phyloP scores from a whole-genome alignment of 768 basidiomycete genomes.

The Lepiota venenata region DNA sequence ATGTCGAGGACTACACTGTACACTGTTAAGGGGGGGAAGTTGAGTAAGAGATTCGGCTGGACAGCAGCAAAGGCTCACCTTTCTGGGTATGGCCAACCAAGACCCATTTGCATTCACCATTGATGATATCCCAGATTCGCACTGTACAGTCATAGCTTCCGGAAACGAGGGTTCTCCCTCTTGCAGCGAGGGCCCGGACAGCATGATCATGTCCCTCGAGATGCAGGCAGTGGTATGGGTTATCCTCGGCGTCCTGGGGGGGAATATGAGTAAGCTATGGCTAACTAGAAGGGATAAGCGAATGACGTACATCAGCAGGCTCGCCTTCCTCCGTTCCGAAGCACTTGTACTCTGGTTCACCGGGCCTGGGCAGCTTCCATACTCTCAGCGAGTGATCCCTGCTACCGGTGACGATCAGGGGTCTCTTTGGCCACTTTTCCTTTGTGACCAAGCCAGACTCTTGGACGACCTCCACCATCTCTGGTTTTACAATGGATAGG shows the following conservation, averaged over 20 bases:
- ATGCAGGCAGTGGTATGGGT: conserved; percentile 86
- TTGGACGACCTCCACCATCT: conserved; percentile 71
- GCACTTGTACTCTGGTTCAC: conserved; percentile 73
- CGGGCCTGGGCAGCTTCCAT: conserved; percentile 52
- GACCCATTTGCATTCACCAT: conserved; percentile 76
- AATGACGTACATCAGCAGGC: not conserved
- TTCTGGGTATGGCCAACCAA: conserved; percentile 89
- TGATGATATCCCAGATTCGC: conserved; percentile 92
- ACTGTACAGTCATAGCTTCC: conserved; percentile 97
- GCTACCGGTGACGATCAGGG: conserved; percentile 73
- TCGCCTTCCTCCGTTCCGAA: conserved; percentile 59
- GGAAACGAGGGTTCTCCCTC: conserved; percentile 87
- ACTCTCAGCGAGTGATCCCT: conserved; percentile 67
- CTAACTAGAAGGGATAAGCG: too few species aligned
- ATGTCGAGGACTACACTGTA: conserved; percentile 94
- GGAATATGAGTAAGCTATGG: too few species aligned
- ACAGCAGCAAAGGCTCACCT: conserved; percentile 45
- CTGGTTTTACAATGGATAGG: conserved; percentile 93
- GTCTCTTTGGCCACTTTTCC: conserved; percentile 68
- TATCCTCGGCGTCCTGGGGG: conserved; percentile 59
- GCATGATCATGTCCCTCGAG: conserved; percentile 91
- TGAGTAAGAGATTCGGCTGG: not conserved
- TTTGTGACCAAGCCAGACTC: conserved; percentile 58
- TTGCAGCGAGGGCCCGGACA: conserved; percentile 87
- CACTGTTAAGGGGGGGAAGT: conserved; percentile 41